Percentiles rank a stretch among this genome's conserved stretches.
These are phyloP conservation scores for Boletellus deceptivus DNA, from an alignment of 1,284 basidiomycete species.

Conservation along the genomic window DNA sequence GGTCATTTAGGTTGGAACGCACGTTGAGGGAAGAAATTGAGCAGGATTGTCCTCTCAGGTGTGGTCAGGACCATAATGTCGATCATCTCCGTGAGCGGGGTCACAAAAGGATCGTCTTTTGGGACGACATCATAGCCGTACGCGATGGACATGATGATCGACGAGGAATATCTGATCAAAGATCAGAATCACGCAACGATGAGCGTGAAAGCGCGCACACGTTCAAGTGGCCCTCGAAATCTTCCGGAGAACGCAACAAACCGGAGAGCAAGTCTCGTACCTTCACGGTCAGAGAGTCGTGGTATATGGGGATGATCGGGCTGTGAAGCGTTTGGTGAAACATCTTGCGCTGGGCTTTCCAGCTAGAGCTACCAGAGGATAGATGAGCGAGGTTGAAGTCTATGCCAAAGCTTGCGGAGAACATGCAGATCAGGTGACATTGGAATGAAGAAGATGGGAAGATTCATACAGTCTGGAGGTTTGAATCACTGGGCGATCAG, in stretches of 20 bases:
- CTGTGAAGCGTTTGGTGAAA: conserved; percentile 15
- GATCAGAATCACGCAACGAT: neutral
- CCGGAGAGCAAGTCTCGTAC: conserved; percentile 4
- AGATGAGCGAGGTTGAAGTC: conserved; percentile 20
- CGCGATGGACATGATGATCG: conserved; percentile 22
- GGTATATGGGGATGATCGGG: conserved; percentile 14
- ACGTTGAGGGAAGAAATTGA: conserved; percentile 25
- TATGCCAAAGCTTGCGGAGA: conserved; percentile 16
- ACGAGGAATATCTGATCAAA: conserved; percentile 17
- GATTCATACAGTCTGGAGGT: conserved; percentile 14
- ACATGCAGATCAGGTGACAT: neutral
- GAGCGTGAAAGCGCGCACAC: conserved; percentile 14
- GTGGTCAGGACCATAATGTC: conserved; percentile 10
- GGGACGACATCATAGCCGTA: conserved; percentile 24
- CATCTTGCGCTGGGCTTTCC: conserved; percentile 18
- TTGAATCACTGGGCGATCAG: conserved; percentile 12
- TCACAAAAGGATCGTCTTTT: conserved; percentile 17
- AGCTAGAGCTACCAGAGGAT: conserved; percentile 11
- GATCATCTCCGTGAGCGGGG: conserved; percentile 15
- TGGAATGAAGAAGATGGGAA: neutral
- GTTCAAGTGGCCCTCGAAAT: conserved; percentile 9
- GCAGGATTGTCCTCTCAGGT: conserved; percentile 21
- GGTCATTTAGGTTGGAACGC: conserved; percentile 3
- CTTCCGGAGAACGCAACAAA: conserved; percentile 13
- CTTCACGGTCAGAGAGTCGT: conserved; percentile 6